These are phyloP conservation scores for Pseudopithomyces chartarum DNA, from an alignment of 2,329 filamentous ascomycete species.

Conservation along the genomic window DNA sequence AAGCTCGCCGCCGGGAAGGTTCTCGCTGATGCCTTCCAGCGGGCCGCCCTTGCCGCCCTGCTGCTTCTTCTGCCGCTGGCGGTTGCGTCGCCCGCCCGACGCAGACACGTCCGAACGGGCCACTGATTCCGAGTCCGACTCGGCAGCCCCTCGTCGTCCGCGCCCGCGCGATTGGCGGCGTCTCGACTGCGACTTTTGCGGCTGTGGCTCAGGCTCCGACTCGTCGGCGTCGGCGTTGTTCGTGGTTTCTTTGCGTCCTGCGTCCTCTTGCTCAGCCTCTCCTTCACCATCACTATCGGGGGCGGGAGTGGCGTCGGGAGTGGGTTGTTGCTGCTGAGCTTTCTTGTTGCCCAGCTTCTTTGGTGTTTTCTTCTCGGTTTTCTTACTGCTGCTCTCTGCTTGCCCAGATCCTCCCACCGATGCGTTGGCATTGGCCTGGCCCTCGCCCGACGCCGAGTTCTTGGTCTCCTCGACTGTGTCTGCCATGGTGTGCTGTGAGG, in stretches of 20 bases:
- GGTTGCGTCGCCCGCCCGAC: conserved; percentile 60
- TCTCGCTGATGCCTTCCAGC: conserved; percentile 62
- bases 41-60: conserved; percentile 52
- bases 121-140: conserved; percentile 60
- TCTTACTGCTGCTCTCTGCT: conserved; percentile 49
- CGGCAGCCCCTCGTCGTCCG: conserved; percentile 49
- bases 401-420: conserved; percentile 42
- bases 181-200: conserved; percentile 51
- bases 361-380: conserved; percentile 54
- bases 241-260: conserved; percentile 40
- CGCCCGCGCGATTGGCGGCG: conserved; percentile 57
- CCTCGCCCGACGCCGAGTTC: conserved; percentile 43
- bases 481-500: conserved; percentile 37
- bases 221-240: conserved; percentile 44
- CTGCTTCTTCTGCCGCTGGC: conserved; percentile 57
- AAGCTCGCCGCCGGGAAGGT: conserved; percentile 57
- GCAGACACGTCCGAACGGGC: conserved; percentile 59
- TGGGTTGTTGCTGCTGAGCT: conserved; percentile 49
- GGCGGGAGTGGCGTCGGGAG: conserved; percentile 54
- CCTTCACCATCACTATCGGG: conserved; percentile 50
- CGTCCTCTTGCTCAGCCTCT: conserved; percentile 50
- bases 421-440: conserved; percentile 44
- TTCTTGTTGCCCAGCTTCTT: conserved; percentile 56
- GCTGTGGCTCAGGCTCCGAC: conserved; percentile 53
- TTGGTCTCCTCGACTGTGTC: conserved; percentile 46